Base-by-base conservation (phyloP, 1,284 basidiomycete species). In the Mycena citricolor region DNA sequence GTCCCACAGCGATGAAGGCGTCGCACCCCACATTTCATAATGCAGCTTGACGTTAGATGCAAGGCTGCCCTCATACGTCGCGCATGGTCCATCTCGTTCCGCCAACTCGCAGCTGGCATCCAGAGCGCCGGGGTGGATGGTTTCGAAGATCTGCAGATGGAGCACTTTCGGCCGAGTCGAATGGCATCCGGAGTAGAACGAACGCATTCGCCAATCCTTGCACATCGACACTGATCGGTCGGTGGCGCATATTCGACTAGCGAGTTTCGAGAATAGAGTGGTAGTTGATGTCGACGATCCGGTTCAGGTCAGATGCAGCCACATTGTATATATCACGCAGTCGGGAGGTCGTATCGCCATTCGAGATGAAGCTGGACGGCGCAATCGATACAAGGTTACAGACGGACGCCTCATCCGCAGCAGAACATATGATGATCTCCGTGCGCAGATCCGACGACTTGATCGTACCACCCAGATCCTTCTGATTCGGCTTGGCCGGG, bases 401-500 rank as follows among this genome's bases (percentile, higher is more conserved):
- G 32, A 99, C 97, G 37, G 97, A 97, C 29, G 90, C 94, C 71
- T 99, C 97, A 48, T 99, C 97, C 1, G 95, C 94, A 10, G 95
- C 81, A 40, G 92, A 95, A 72, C 98, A 99, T 70, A 99, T 92
- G 65, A 99, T 90, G 64, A 99, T 99, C 68, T 99, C 97, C 11
- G 95, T 98, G 75, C 97, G 99, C 32, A 99, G 74, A 68, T 99
- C 99, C 48, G 95, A 98, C 5, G 92, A 97, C 76, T 98, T 99
- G 85, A 99, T 99, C 14, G 92, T 97, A 37, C 97, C 97, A n/a
- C n/a, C 95, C 29, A 99, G 80, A 69, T 99, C 97, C 74, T 95
- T 87, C 70, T 99, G 97, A 73, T 99, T 99, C 28, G 93, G 95
- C 70, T 97, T 97, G 57, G 76, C 86, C 93, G 54, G 24, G 25